Base-by-base conservation (phyloP, 2,329 filamentous ascomycete genomes). In the Pestalotiopsis sp. region DNA sequence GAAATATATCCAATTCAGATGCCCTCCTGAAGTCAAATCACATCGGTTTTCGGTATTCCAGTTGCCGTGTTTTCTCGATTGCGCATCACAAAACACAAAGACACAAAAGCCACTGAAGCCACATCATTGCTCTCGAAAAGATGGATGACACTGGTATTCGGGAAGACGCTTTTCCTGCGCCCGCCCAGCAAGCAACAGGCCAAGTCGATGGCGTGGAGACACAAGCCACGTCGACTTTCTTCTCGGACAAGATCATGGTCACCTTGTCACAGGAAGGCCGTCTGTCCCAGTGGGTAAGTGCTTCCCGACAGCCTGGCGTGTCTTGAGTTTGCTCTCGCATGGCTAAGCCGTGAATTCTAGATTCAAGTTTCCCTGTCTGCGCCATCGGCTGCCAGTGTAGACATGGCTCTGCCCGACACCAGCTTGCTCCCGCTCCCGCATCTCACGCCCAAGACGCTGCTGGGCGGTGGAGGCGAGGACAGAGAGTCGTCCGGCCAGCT, bases 241-340 rank as follows among this genome's bases (percentile, higher is more conserved):
- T 98, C 81, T 87, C 91, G 9, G 96, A 98, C 86, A 97, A 94
- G 81, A 94, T 99, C 75, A 82, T 99, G 74, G 84, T 99, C 71
- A 98, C 94, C 1, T 87, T 98, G 69, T 93, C 93, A 0, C 96
- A 98, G 82, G 88, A 91, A 70, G 95, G 95, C 6, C 88, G 91
- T 69, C 82, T 98, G 61, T 92, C 93, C 23, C 96, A 98, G 85
- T 99, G 96, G 96, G 94, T 98, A 84, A 66, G 83, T 78, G 27
- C 74, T 49, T 52, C n/a, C 27, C 25, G 58, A 14, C 3, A 61
- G 65, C 41, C 23, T 36, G 31, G 31, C 31, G 31, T 7, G 14
- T 5, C 25, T 52, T 27, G 36, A 11, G 45, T 17, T 62, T 17
- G 45, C 17, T 31, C 45, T 49, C 17, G 45, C 63, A 36, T 52